Base-by-base conservation (phyloP, 208 protist species). In the Acanthamoeba lenticulata region DNA sequence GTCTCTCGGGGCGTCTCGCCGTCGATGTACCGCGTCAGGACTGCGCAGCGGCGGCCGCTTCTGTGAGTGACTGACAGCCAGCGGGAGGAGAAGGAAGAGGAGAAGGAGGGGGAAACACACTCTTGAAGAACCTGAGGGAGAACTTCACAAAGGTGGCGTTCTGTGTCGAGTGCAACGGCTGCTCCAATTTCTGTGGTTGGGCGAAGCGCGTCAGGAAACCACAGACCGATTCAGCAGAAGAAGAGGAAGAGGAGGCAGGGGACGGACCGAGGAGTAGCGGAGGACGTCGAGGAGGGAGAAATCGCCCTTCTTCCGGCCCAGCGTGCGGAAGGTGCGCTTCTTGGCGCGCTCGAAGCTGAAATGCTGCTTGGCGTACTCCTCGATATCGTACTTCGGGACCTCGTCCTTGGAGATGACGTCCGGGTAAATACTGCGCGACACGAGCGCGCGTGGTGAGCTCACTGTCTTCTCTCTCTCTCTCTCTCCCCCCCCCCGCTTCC, bases 71-170 rank as follows among this genome's bases (percentile, higher is more conserved):
- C 29, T 34, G 27, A 17, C 9, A 13, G 15, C 27, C 34, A 38
- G 29, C 27, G 21, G 27, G 11, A 60, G 21, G 52, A 29, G 6
- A 69, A 36, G 6, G 13, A 69, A 27, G 60, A 69, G 27, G 69
- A 40, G 24, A 6, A 32, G 0, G 4, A 9, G n/a, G 38, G 79
- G 1, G 17, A 24, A 34, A n/a, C 81, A 27, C 40, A 89, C 81
- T 60, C 81, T 89, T 89, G 49, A 89, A 89, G 81, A 89, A 65
- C 42, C 60, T 65, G 34, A 89, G 13, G 4, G 81, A 2, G 9
- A 89, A 89, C 81, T 83, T 42, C 17, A 29, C 27, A 29, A 52
- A 42, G 38, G 7, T 83, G 19, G 13, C 42, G 72, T 83, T 83
- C 38, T 42, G 72, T 5, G 42, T 52, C 24, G 38, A 17, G 42